Base-by-base conservation (phyloP, 768 basidiomycete species). In the Agrocybe pediades region DNA sequence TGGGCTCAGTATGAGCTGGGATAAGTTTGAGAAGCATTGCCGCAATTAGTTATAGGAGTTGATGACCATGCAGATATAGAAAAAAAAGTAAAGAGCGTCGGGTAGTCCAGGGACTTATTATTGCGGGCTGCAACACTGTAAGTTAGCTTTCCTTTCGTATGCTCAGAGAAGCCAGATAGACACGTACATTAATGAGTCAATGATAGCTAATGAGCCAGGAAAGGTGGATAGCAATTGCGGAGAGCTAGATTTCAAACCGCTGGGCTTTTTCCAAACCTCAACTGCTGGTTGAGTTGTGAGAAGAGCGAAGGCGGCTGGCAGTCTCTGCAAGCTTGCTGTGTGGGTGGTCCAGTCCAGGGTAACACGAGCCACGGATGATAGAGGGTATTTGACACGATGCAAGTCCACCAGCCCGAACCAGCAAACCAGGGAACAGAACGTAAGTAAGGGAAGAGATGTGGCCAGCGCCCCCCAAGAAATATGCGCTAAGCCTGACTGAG, bases 11-110 rank as follows among this genome's bases (percentile, higher is more conserved):
- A 2, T 71, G 59, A 3, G 74, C 69, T 3, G 75, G 72, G 24
- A 71, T 63, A 20, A 88, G 80, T 64, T 77, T 77, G 63, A 88
- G 79, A 61, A 82, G 70, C 87, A 88, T 88, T 39, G 55, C 26
- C 8, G 43, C 9, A 9, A 40, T 36, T 17, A 41, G 21, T 41
- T 46, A 46, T 41, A 27, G 33, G 39, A 26, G 20, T 17, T 21
- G 26, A 29, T 15, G 25, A 41, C 20, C 49, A 47, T 27, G 33
- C 55, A 51, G 46, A 45, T 40, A 26, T 36, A 49, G 24, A 25
- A 41, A 40, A 23, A 33, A 29, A 48, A 27, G 40, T 25, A 47
- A 30, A 26, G 21, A 42, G 29, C 7, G 46, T 9, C 43, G 46
- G 29, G 42, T 49, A 25, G 41, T 40, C 33, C 19, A 36, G 44